These are phyloP conservation scores for Daedaleopsis nitida DNA, from an alignment of 768 basidiomycete genomes.

Conservation along the genomic window DNA sequence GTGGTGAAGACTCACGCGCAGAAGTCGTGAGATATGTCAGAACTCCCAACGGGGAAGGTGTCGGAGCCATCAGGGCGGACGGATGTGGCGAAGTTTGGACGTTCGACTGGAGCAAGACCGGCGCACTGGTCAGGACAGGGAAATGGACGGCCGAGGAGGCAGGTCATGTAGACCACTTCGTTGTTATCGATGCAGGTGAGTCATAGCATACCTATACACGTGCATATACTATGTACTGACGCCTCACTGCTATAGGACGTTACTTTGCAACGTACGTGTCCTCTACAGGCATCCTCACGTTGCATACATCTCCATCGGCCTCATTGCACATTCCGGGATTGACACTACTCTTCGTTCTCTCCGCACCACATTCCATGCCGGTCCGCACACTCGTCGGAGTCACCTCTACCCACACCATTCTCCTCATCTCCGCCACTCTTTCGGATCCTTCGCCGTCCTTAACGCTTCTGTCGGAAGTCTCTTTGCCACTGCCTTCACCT, in stretches of 20 bases:
- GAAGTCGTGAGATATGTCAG: constrained; percentile 64
- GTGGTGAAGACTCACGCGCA: constrained; percentile 47
- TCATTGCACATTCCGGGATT: constrained; percentile 51
- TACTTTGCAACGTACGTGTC: constrained; percentile 62
- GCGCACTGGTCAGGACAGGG: constrained; percentile 47
- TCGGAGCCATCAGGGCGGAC: constrained; percentile 62
- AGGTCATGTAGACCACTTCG: constrained; percentile 58
- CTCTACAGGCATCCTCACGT: constrained; percentile 46
- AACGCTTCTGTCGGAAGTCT: constrained; percentile 47
- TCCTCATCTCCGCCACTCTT: constrained; percentile 51
- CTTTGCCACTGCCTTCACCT: constrained; percentile 52
- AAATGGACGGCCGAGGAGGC: constrained; percentile 41
- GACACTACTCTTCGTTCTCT: constrained; percentile 62
- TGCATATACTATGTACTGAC: not conserved
- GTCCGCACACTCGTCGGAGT: constrained; percentile 64
- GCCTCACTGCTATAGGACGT: constrained; percentile 40
- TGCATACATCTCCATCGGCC: constrained; percentile 51
- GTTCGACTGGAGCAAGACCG: constrained; percentile 42
- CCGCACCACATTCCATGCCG: constrained; percentile 29
- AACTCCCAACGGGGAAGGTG: constrained; percentile 77
- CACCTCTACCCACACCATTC: constrained; percentile 58
- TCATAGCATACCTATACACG: not conserved
- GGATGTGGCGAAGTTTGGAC: constrained; percentile 69
- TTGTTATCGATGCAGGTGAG: constrained; percentile 70
- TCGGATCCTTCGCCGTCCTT: constrained; percentile 35